Conservation (phyloP, 148 eudicot species). For the Rhododendron ferrugineum region DNA sequence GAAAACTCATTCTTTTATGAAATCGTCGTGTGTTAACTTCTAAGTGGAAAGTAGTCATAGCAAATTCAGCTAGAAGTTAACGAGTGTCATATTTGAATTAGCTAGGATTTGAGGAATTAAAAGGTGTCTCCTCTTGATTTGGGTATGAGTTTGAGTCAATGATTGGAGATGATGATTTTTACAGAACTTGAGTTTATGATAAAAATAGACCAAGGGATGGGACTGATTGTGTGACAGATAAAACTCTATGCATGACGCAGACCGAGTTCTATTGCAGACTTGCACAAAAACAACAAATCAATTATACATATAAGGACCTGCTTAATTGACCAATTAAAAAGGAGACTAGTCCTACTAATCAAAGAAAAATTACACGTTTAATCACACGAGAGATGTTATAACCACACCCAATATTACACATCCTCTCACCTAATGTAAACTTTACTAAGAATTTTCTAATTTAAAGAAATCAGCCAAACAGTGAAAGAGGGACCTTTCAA, state of each 20-base stretch:
- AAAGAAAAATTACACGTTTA: not conserved
- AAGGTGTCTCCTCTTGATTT: not conserved
- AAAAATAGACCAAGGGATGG: not conserved
- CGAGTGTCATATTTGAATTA: not conserved
- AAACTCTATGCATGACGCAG: not conserved
- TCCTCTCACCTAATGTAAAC: not conserved
- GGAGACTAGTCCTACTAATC: not conserved
- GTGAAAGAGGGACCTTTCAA: constrained; percentile 18
- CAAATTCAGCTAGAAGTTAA: not conserved
- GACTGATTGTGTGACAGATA: not conserved
- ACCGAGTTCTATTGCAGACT: not conserved
- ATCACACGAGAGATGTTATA: too few species aligned
- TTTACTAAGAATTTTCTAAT: not conserved
- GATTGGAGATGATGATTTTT: not conserved
- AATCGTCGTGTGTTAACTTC: not conserved
- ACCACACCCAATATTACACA: too few species aligned
- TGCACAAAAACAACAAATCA: not conserved
- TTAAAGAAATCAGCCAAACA: not conserved
- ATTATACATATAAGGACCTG: not conserved
- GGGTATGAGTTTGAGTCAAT: not conserved
- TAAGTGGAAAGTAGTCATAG: not conserved
- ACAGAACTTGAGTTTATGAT: not conserved
- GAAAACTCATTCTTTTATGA: not conserved
- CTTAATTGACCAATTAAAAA: not conserved
- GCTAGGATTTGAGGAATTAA: not conserved